Evolutionary conservation across 2,329 filamentous ascomycete species (phyloP).

Genomic region (Penicillium sp.): DNA sequence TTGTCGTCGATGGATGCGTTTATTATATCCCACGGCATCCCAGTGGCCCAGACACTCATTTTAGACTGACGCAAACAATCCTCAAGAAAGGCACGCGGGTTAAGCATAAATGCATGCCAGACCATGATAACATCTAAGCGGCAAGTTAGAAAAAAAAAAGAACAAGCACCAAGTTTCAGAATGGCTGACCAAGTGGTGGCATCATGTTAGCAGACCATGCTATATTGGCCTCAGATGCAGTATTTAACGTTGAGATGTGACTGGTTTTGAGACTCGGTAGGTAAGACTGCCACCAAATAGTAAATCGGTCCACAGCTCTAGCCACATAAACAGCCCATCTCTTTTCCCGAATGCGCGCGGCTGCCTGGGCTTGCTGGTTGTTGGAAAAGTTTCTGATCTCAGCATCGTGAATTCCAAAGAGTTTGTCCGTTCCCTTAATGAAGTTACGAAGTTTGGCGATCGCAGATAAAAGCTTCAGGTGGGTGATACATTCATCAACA

Average conservation of each 20-base stretch:
- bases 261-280: conserved; percentile 11
- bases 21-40: conserved; percentile 64
- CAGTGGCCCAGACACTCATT: conserved; percentile 57
- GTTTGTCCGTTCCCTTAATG: not conserved
- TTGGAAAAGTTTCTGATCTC: not conserved
- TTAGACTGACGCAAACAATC: conserved; percentile 63
- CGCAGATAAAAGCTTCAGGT: conserved; percentile 1
- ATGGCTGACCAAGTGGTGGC: conserved; percentile 57
- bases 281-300: conserved; percentile 58
- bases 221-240: conserved; percentile 16
- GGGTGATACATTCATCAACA: not conserved
- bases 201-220: conserved; percentile 45
- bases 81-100: conserved; percentile 70
- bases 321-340: conserved; percentile 69
- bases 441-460: not conserved
- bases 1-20: conserved; percentile 60
- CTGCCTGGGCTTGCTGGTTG: not conserved
- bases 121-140: conserved; percentile 69
- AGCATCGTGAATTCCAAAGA: not conserved
- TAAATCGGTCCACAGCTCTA: conserved; percentile 66
- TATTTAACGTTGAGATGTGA: conserved; percentile 8
- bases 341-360: conserved; percentile 62
- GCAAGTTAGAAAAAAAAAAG: not conserved
- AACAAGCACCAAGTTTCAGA: not conserved
- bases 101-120: conserved; percentile 76